A percentile compares a stretch with the other conserved stretches of the same genome.
These are phyloP conservation scores for Castanospermum australe DNA, from an alignment of 306 rosid genomes.

Conservation along the genomic window DNA sequence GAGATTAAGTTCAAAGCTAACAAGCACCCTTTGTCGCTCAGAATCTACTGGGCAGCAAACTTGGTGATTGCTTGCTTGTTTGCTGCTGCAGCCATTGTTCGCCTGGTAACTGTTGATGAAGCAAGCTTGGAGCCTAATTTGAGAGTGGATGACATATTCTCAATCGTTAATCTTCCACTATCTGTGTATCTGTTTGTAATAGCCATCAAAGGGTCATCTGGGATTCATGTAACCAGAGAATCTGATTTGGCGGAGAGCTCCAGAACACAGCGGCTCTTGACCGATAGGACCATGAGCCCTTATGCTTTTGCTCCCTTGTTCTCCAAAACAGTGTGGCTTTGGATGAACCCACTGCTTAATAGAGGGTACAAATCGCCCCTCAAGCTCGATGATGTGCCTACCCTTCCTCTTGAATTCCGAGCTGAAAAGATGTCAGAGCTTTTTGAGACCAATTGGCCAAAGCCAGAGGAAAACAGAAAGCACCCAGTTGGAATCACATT, in stretches of 20 bases:
- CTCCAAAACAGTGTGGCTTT: slow-evolving; percentile 37
- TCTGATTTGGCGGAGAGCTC: slow-evolving; percentile 11
- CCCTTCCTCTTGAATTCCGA: slow-evolving; percentile 30
- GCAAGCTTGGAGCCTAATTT: slow-evolving; percentile 27
- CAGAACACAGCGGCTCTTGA: background rate
- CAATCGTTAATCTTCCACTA: slow-evolving; percentile 32
- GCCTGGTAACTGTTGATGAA: background rate
- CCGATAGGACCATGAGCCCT: slow-evolving; percentile 31
- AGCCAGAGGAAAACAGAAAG: slow-evolving; percentile 53
- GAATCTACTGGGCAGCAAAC: slow-evolving; percentile 38
- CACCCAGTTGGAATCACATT: slow-evolving; percentile 70
- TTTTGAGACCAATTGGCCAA: slow-evolving; percentile 74
- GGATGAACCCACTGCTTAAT: slow-evolving; percentile 45
- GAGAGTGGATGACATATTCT: slow-evolving; percentile 44
- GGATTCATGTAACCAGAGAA: slow-evolving; percentile 34
- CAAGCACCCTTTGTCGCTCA: slow-evolving; percentile 39
- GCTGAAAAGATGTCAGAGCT: slow-evolving; percentile 53
- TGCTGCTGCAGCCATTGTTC: slow-evolving; percentile 37
- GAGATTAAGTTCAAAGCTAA: slow-evolving; percentile 36
- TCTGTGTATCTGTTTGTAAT: slow-evolving; percentile 22
- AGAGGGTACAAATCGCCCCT: slow-evolving; percentile 41
- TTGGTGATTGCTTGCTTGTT: slow-evolving; percentile 29
- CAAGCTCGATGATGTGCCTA: slow-evolving; percentile 42
- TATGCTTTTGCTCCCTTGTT: slow-evolving; percentile 34
- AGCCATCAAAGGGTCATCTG: slow-evolving; percentile 31